These are phyloP conservation scores for Phalaenopsis hybrid DNA, from an alignment of 116 monocot genomes.

Conservation along the genomic window DNA sequence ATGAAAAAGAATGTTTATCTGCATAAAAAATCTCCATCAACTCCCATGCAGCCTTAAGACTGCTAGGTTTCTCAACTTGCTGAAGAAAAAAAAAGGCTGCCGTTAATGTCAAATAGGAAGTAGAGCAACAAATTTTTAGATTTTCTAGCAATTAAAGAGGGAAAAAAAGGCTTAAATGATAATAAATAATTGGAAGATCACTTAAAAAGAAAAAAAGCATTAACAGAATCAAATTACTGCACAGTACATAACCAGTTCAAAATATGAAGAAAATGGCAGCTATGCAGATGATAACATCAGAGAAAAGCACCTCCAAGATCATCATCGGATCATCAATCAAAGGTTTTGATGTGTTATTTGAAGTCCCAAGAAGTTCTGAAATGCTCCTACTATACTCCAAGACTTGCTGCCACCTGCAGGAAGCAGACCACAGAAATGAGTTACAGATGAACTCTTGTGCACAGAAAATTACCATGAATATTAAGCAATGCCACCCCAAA, in stretches of 20 bases:
- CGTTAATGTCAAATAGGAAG: neutral
- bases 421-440: neutral
- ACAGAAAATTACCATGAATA: neutral
- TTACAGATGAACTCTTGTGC: neutral
- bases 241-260: neutral
- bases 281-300: neutral
- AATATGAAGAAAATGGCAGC: constrained; percentile 1
- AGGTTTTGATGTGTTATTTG: constrained; percentile 13
- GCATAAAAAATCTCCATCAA: constrained; percentile 89
- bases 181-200: constrained; percentile 1
- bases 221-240: neutral
- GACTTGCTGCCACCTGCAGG: constrained; percentile 68
- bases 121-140: neutral
- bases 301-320: constrained; percentile 42
- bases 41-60: constrained; percentile 81
- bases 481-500: neutral
- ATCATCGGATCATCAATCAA: constrained; percentile 58
- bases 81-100: constrained; percentile 18
- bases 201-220: neutral
- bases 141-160: neutral
- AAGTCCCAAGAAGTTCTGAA: constrained; percentile 47
- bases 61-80: constrained; percentile 43
- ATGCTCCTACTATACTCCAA: constrained; percentile 73
- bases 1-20: constrained; percentile 54
- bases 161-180: neutral